Evolutionary conservation across 2,329 filamentous ascomycete species (phyloP), one percentile per base, ranked within the genome.

Genomic region (Calonectria naviculata): DNA sequence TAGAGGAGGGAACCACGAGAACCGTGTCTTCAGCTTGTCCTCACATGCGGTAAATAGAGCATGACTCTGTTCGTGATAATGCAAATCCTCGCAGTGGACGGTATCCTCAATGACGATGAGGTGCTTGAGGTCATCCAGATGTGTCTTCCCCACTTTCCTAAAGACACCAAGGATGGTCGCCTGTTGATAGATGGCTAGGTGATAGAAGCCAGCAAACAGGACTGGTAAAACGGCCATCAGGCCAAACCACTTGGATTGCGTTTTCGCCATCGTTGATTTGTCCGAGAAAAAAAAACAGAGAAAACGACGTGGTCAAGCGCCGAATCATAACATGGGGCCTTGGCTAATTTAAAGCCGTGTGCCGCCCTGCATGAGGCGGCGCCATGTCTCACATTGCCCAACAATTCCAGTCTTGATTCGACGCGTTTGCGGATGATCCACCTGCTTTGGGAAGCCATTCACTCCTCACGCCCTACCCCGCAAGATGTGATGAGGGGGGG

Each of bases 31-130:
- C 5, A 78, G 74, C 1, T 81, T 77, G 41, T 87, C 87, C 52
- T 90, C 86, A 73, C 90, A 92, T 0, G 89, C 89, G 0, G 89
- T 86, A 75, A 90, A 92, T 1, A 92, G 78, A 9, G 85, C 69
- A 0, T 85, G 83, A 19, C 85, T 87, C 0, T 84, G 78, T 1
- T 77, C 76, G 71, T 91, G 86, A 67, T 89, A 85, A 74, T 92
- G 89, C 4, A 92, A 58, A 71, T 92, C 90, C 74, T 92, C 91
- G 75, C 90, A 92, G 19, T 89, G 84, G 3, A 83, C 78, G 0
- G 90, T 91, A 71, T 89, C 87, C 0, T 84, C 78, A 12, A 92
- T 88, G 12, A 76, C 71, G 7, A 84, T 74, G 1, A 88, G 76
- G 5, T 81, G 52, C 3, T n/a, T 71, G 3, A 67, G 46, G 7